Conservation (phyloP, 1,139 yeast species). For the Blastobotrys malaysiensis region DNA sequence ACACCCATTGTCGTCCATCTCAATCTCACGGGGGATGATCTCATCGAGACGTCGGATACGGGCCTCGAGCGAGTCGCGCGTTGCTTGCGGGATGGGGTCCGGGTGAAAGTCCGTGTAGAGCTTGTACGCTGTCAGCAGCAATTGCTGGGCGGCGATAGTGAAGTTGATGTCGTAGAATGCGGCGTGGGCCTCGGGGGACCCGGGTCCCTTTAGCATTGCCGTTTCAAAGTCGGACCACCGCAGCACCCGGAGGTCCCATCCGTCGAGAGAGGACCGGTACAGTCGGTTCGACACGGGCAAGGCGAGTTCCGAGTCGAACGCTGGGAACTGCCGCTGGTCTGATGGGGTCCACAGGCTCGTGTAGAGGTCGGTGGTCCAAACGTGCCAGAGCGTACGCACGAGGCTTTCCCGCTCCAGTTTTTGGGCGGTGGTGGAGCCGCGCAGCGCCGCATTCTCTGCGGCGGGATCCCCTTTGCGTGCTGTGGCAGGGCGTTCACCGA, state of each 20-base stretch:
- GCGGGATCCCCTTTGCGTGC: slow-evolving; percentile 12
- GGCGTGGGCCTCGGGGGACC: not conserved
- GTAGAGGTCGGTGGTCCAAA: slow-evolving; percentile 14
- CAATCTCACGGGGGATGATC: not conserved
- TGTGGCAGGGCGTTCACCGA: slow-evolving; percentile 12
- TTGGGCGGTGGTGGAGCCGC: slow-evolving; percentile 14
- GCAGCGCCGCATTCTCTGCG: slow-evolving; percentile 14
- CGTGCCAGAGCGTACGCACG: slow-evolving; percentile 21
- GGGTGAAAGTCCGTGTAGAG: not conserved
- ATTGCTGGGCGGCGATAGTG: slow-evolving; percentile 5
- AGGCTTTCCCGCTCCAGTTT: slow-evolving; percentile 17
- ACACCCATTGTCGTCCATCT: not conserved
- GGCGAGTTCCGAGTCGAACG: slow-evolving; percentile 18
- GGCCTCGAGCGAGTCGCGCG: not conserved
- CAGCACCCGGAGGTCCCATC: slow-evolving; percentile 16
- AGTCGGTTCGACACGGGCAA: slow-evolving; percentile 18
- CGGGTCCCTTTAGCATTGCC: slow-evolving; percentile 10
- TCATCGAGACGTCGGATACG: not conserved
- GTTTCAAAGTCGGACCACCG: slow-evolving; percentile 21
- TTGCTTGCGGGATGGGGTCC: slow-evolving; percentile 2
- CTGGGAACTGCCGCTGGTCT: slow-evolving; percentile 10
- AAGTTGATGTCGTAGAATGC: slow-evolving; percentile 9
- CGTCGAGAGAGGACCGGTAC: slow-evolving; percentile 15
- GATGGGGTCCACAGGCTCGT: not conserved
- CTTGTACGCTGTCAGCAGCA: slow-evolving; percentile 2